Conservation (phyloP, 768 basidiomycete species). For the Kwoniella dejecticola region DNA sequence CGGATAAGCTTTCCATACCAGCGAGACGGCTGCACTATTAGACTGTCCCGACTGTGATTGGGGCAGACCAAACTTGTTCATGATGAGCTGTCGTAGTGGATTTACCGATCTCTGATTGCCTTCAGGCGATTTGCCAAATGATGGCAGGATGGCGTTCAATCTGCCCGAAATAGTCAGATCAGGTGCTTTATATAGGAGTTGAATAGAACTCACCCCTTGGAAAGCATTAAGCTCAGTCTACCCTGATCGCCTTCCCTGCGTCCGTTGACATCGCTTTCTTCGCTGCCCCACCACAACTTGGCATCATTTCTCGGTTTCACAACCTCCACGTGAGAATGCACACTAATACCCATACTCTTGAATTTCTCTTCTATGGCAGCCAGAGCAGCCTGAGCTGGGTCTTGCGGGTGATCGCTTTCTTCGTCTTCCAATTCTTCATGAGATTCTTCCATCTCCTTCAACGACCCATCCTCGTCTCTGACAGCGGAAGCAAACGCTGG, state of each 20-base stretch:
- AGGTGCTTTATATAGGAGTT: background rate
- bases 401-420: background rate
- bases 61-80: conserved; percentile 6
- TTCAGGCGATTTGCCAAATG: conserved; percentile 16
- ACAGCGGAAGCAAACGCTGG: conserved; percentile 25
- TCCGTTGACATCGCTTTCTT: conserved; percentile 31
- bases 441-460: conserved; percentile 7
- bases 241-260: conserved; percentile 23
- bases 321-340: conserved; percentile 22
- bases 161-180: conserved; percentile 6
- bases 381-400: conserved; percentile 18
- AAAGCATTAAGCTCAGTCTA: conserved; percentile 17
- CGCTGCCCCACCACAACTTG: conserved; percentile 36
- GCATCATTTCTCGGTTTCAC: conserved; percentile 20
- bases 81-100: conserved; percentile 22
- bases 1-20: conserved; percentile 26
- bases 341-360: conserved; percentile 25
- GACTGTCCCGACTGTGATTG: background rate
- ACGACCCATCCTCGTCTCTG: conserved; percentile 9
- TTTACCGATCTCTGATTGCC: conserved; percentile 4
- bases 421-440: conserved; percentile 7
- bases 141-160: conserved; percentile 15
- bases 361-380: conserved; percentile 25
- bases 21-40: background rate
- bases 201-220: conserved; percentile 16